A percentile compares a stretch with the other conserved stretches of the same genome.
These are phyloP conservation scores for Arxiozyma bovina DNA, from an alignment of 1,139 yeast genomes.

Conservation along the genomic window DNA sequence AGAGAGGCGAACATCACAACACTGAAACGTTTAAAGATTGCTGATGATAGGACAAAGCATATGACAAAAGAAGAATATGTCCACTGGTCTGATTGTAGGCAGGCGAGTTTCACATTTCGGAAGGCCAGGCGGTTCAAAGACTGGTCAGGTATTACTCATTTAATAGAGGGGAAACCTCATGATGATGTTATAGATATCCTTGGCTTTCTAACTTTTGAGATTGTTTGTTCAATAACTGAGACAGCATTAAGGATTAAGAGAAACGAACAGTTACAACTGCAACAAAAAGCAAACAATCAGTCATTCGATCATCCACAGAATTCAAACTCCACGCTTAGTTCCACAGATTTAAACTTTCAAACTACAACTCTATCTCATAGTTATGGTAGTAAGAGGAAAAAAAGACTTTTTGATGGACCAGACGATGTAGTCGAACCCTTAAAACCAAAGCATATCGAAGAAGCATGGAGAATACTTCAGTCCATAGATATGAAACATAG, in stretches of 20 bases:
- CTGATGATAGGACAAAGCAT: constrained; percentile 84
- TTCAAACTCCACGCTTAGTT: constrained; percentile 5
- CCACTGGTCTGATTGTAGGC: constrained; percentile 98
- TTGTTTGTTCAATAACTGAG: constrained; percentile 89
- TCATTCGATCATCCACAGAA: constrained; percentile 13
- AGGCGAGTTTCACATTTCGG: constrained; percentile 91
- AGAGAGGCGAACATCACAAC: constrained; percentile 87
- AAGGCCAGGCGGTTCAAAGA: constrained; percentile 89
- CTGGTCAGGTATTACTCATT: constrained; percentile 83
- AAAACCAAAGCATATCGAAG: constrained; percentile 74
- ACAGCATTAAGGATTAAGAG: constrained; percentile 77
- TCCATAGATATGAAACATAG: constrained; percentile 49
- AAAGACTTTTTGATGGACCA: constrained; percentile 81
- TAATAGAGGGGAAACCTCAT: constrained; percentile 85
- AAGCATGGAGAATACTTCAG: constrained; percentile 85
- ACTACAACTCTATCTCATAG: constrained; percentile 21
- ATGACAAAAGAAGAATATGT: constrained; percentile 98
- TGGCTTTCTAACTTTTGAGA: constrained; percentile 92
- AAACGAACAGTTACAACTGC: constrained; percentile 46
- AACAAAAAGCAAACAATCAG: constrained; percentile 26
- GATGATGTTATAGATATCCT: constrained; percentile 95
- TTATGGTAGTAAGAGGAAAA: constrained; percentile 34
- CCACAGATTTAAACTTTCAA: constrained; percentile 19
- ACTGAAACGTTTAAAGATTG: constrained; percentile 75
- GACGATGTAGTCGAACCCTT: constrained; percentile 81